These are phyloP conservation scores for Debaryomyces castellii DNA, from an alignment of 805 yeast species.

Conservation along the genomic window DNA sequence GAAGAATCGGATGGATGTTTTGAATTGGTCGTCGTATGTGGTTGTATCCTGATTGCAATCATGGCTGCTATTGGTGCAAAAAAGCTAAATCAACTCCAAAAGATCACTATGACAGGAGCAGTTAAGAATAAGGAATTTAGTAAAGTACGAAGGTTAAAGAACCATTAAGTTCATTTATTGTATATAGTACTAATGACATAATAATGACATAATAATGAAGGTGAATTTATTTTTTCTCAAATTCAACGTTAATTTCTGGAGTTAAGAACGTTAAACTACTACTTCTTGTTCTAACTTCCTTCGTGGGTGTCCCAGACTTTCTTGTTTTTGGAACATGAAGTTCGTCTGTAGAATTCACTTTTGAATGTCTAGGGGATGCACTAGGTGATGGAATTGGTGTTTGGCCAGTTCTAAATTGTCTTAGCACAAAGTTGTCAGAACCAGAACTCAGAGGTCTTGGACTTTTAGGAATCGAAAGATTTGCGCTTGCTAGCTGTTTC, in stretches of 20 bases:
- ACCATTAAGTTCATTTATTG: background rate
- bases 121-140: constrained; percentile 7
- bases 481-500: constrained; percentile 4
- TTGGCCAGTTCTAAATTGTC: constrained; percentile 41
- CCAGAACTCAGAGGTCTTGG: constrained; percentile 18
- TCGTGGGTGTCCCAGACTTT: constrained; percentile 8
- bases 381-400: constrained; percentile 43
- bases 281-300: constrained; percentile 14
- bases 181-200: constrained; percentile 1
- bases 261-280: constrained; percentile 21
- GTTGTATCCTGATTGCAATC: constrained; percentile 41
- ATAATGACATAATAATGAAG: too few relatives aligned
- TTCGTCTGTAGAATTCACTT: constrained; percentile 9
- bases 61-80: constrained; percentile 56
- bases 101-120: constrained; percentile 63
- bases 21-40: constrained; percentile 37
- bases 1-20: constrained; percentile 82
- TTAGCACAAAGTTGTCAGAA: constrained; percentile 33
- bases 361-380: constrained; percentile 33
- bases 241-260: constrained; percentile 28
- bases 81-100: constrained; percentile 64
- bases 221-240: constrained; percentile 16
- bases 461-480: constrained; percentile 11
- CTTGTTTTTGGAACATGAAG: constrained; percentile 1
- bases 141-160: background rate